A percentile compares a stretch with the other conserved stretches of the same genome.
Evolutionary conservation across 495 filamentous ascomycete genomes (phyloP).

Genomic region (Pseudotulostoma volvatum): DNA sequence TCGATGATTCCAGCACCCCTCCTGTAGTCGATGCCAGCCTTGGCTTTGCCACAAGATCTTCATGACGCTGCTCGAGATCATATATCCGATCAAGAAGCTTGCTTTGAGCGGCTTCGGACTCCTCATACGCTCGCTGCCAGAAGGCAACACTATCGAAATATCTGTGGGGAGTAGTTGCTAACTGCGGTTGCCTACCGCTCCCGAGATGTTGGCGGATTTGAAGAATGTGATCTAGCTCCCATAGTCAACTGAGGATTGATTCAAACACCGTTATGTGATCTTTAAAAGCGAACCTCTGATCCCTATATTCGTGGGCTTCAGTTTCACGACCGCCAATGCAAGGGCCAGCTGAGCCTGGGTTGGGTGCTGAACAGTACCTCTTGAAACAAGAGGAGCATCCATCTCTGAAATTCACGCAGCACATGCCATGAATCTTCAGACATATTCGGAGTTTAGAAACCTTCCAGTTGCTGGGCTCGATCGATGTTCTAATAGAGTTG

Average conservation of each 20-base stretch:
- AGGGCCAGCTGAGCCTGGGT: conserved; percentile 26
- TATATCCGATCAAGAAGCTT: conserved; percentile 26
- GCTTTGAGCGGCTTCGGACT: conserved; percentile 28
- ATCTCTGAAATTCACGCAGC: no score
- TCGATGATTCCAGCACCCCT: conserved; percentile 6
- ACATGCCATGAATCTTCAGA: no score
- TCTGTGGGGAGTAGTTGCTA: conserved; percentile 9
- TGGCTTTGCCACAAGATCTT: conserved; percentile 11
- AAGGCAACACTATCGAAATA: conserved; percentile 33
- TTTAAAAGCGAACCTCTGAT: conserved; percentile 23
- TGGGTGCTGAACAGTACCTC: conserved; percentile 5
- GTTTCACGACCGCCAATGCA: conserved; percentile 30
- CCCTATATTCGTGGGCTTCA: conserved; percentile 19
- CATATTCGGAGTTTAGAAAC: no score
- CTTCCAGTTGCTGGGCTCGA: no score
- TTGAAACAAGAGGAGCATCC: no score
- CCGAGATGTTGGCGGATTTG: conserved; percentile 24
- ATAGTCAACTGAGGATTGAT: neutral
- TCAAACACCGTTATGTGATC: neutral
- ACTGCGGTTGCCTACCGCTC: conserved; percentile 3
- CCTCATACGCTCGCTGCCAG: conserved; percentile 34
- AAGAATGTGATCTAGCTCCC: conserved; percentile 22
- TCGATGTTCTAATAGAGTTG: no score
- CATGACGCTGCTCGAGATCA: conserved; percentile 24
- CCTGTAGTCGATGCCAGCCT: conserved; percentile 6